Evolutionary conservation across 306 rosid genomes (phyloP).

Genomic region (Canavalia ensiformis): DNA sequence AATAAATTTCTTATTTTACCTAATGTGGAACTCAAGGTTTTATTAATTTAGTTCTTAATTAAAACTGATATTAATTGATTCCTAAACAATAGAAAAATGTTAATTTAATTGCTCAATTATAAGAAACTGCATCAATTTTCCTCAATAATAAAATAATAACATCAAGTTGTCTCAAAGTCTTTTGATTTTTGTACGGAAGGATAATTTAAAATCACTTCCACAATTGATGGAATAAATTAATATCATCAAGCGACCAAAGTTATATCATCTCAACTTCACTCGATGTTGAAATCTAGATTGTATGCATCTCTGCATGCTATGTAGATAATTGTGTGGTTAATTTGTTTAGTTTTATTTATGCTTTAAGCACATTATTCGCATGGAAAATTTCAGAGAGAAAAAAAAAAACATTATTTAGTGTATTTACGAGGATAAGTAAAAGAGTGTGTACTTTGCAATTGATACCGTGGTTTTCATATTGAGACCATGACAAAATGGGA

Average conservation of each 20-base stretch:
- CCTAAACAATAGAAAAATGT: too few relatives aligned
- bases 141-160: not conserved
- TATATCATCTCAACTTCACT: not conserved
- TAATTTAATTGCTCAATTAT: not conserved
- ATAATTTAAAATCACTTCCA: not conserved
- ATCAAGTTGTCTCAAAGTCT: not conserved
- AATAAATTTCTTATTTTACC: too few relatives aligned
- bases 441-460: slow-evolving; percentile 31
- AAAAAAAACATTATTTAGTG: slow-evolving; percentile 3
- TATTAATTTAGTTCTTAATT: not conserved
- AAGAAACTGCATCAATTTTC: too few relatives aligned
- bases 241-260: not conserved
- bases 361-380: slow-evolving; percentile 15
- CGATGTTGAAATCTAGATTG: not conserved
- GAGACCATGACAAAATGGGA: slow-evolving; percentile 35
- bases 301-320: not conserved
- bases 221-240: not conserved
- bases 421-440: slow-evolving; percentile 12
- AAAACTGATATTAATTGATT: not conserved
- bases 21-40: too few relatives aligned
- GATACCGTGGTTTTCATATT: slow-evolving; percentile 3
- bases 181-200: not conserved
- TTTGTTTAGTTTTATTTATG: not conserved
- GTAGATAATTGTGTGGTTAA: not conserved
- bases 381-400: slow-evolving; percentile 26